Percentiles rank a stretch among this genome's conserved stretches.
Conservation (phyloP, 139 green algal genomes). For the Chlorella sp. region DNA sequence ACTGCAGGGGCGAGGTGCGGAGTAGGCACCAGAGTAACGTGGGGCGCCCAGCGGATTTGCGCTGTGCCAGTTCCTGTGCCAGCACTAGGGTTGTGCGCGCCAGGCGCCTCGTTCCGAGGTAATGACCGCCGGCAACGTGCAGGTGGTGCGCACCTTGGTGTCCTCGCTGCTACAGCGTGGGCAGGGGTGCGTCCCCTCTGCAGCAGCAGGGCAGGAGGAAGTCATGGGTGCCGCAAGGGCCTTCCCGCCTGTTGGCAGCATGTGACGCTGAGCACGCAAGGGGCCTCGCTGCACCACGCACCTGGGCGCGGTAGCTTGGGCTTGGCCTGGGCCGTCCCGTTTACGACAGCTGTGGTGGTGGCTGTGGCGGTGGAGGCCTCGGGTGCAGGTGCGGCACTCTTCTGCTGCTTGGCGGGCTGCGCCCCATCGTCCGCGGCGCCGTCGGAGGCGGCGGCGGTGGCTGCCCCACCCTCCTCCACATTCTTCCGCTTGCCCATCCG, state of each 20-base stretch:
- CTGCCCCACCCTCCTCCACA: no score
- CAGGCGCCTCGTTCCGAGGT: not conserved
- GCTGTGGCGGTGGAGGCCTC: no score
- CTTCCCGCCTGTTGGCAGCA: not conserved
- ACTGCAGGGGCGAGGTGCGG: slow-evolving; percentile 34
- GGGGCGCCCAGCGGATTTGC: no score
- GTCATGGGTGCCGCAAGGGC: not conserved
- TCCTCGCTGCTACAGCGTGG: slow-evolving; percentile 81
- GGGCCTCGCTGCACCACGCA: not conserved
- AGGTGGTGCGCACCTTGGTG: slow-evolving; percentile 71
- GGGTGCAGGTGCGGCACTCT: no score
- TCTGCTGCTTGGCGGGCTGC: no score
- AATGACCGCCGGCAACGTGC: not conserved
- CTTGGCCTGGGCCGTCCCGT: not conserved
- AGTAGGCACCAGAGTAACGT: no score
- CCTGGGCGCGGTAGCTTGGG: slow-evolving; percentile 28
- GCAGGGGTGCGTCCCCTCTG: slow-evolving; percentile 58
- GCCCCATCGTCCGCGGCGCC: no score
- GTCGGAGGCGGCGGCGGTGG: no score
- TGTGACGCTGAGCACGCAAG: not conserved
- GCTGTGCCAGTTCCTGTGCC: not conserved
- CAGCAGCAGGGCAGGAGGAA: not conserved
- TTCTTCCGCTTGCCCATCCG: no score
- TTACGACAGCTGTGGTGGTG: no score
- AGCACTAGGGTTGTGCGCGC: not conserved